A percentile compares a stretch with the other conserved stretches of the same genome.
Conservation (phyloP, 768 basidiomycete genomes). For the Phylloporus scabripes region DNA sequence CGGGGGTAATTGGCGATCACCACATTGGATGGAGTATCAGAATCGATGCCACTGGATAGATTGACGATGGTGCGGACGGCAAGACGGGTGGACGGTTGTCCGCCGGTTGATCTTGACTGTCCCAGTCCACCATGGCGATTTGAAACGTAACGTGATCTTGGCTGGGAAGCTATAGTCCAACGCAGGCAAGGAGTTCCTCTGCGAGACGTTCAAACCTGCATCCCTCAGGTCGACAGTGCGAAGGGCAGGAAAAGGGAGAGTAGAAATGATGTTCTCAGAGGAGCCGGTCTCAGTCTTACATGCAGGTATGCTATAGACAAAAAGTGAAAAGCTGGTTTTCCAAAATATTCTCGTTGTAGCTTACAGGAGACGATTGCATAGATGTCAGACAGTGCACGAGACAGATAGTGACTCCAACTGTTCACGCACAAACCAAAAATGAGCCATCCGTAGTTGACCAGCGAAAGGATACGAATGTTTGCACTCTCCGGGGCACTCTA, state of each 20-base stretch:
- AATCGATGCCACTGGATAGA: conserved; percentile 36
- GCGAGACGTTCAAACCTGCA: conserved; percentile 24
- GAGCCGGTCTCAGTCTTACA: too few species aligned
- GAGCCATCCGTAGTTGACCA: too few species aligned
- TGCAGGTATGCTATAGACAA: too few species aligned
- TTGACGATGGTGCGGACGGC: conserved; percentile 39
- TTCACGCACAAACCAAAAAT: too few species aligned
- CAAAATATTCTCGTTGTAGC: too few species aligned
- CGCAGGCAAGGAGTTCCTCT: conserved; percentile 34
- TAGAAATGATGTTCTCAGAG: conserved; percentile 32
- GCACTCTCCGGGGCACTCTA: too few species aligned
- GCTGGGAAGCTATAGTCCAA: conserved; percentile 34
- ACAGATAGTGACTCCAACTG: too few species aligned
- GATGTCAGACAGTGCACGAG: too few species aligned
- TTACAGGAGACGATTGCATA: too few species aligned
- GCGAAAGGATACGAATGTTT: too few species aligned
- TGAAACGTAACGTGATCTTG: conserved; percentile 43
- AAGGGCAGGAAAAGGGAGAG: conserved; percentile 35
- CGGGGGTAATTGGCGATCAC: conserved; percentile 40
- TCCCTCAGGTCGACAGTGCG: conserved; percentile 30
- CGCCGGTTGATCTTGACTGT: conserved; percentile 32
- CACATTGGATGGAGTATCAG: conserved; percentile 18
- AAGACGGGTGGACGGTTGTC: conserved; percentile 38
- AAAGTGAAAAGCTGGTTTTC: too few species aligned
- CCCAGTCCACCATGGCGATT: conserved; percentile 39